phyloP scores from a whole-genome alignment of 441 rosid genomes.

The Breynia disticha region DNA sequence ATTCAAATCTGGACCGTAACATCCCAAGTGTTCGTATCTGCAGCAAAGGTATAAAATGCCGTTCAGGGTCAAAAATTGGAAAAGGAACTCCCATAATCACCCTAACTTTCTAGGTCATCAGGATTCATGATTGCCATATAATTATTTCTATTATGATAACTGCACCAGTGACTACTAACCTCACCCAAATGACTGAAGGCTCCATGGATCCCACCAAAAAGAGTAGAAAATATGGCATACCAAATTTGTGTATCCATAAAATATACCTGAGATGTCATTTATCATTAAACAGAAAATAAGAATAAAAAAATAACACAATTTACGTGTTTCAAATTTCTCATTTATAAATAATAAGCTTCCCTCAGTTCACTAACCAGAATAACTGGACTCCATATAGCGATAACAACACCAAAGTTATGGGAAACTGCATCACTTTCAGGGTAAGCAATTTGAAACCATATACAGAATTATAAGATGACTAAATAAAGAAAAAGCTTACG shows the following conservation, averaged over 20 bases:
- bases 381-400: conserved; percentile 94
- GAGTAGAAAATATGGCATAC: conserved; percentile 90
- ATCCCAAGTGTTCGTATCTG: conserved; percentile 94
- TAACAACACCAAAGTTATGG: conserved; percentile 73
- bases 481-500: conserved; percentile 28
- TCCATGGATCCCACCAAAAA: conserved; percentile 94
- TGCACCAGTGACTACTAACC: conserved; percentile 34
- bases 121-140: no score
- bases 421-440: conserved; percentile 43
- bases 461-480: conserved; percentile 11
- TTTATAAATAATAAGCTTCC: conserved; percentile 3
- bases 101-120: no score
- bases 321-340: not conserved
- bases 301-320: not conserved
- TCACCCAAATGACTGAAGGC: conserved; percentile 97
- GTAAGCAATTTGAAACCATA: conserved; percentile 12
- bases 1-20: conserved; percentile 80
- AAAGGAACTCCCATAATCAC: not conserved
- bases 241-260: conserved; percentile 95
- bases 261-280: conserved; percentile 55
- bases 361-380: conserved; percentile 56
- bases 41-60: conserved; percentile 10
- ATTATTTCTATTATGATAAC: not conserved
- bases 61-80: not conserved
- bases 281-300: not conserved